phyloP scores from a whole-genome alignment of 192 early-diverging fungal species.

The Diversispora eburnea region DNA sequence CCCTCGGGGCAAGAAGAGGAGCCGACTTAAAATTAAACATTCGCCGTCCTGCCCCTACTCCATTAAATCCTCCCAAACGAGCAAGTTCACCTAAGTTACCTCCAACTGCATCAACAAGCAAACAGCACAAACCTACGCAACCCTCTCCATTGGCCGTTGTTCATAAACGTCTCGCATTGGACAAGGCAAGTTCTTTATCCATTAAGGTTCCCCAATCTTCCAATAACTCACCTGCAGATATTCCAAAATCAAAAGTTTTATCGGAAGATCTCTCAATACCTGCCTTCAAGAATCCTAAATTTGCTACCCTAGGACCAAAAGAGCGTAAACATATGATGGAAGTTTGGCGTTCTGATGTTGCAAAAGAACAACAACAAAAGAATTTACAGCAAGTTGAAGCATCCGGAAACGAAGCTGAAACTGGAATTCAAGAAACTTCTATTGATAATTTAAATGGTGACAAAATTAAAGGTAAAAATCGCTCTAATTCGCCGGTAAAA shows the following conservation, averaged over 20 bases:
- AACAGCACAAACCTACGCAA: constrained; percentile 27
- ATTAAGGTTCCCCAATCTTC: constrained; percentile 21
- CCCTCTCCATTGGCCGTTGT: constrained; percentile 16
- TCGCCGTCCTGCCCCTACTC: background rate
- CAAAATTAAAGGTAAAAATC: constrained; percentile 20
- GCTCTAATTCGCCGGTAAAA: constrained; percentile 24
- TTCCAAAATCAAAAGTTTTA: background rate
- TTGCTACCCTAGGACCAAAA: constrained; percentile 27
- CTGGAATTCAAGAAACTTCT: background rate
- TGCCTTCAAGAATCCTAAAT: constrained; percentile 30
- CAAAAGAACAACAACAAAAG: constrained; percentile 27
- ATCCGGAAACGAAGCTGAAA: background rate
- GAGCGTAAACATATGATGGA: constrained; percentile 42
- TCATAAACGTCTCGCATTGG: background rate
- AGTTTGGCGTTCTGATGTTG: constrained; percentile 40
- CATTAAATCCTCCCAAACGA: background rate
- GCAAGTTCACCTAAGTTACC: background rate
- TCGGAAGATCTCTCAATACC: constrained; percentile 6
- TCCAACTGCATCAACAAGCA: background rate
- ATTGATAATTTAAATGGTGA: background rate
- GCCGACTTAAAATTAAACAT: background rate
- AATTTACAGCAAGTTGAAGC: background rate
- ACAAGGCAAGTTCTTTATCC: background rate
- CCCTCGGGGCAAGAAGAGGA: background rate
- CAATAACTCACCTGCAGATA: background rate